phyloP scores from a whole-genome alignment of 768 basidiomycete species.

The Ramaria sp. region DNA sequence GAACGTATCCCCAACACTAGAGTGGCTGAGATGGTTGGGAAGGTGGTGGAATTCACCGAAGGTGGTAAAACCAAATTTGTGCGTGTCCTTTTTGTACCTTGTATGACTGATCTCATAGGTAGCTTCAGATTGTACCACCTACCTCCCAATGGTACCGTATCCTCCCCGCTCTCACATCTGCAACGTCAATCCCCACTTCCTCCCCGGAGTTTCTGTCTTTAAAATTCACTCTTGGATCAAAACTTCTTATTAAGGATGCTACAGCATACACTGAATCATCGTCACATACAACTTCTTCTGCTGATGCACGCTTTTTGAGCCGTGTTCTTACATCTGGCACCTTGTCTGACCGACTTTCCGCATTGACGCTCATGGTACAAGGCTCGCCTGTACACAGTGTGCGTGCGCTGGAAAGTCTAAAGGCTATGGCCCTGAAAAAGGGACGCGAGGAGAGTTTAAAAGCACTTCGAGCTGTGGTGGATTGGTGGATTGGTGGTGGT shows the following conservation, averaged over 20 bases:
- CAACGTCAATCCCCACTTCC: conserved; percentile 21
- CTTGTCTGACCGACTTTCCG: conserved; percentile 83
- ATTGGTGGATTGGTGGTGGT: conserved; percentile 98
- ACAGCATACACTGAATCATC: conserved; percentile 34
- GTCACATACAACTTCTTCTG: conserved; percentile 31
- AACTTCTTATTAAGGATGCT: conserved; percentile 34
- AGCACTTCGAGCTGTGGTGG: conserved; percentile 81
- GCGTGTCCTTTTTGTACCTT: not conserved
- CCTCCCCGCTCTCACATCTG: conserved; percentile 28
- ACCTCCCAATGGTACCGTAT: conserved; percentile 46
- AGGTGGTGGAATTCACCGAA: not conserved
- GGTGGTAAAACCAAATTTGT: conserved; percentile 8
- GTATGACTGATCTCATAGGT: not conserved
- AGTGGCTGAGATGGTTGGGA: conserved; percentile 6
- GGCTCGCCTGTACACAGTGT: conserved; percentile 71
- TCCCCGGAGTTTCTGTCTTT: conserved; percentile 34
- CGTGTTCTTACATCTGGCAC: conserved; percentile 85
- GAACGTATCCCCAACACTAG: not conserved
- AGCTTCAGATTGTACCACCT: conserved; percentile 21
- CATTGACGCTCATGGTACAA: conserved; percentile 82
- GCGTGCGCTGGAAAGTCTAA: conserved; percentile 66
- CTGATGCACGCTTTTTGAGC: conserved; percentile 73
- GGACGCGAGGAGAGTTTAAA: conserved; percentile 90
- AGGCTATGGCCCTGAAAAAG: conserved; percentile 74
- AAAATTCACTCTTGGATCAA: conserved; percentile 34